Conservation (phyloP, 495 filamentous ascomycete genomes). For the Cercophora scortea region DNA sequence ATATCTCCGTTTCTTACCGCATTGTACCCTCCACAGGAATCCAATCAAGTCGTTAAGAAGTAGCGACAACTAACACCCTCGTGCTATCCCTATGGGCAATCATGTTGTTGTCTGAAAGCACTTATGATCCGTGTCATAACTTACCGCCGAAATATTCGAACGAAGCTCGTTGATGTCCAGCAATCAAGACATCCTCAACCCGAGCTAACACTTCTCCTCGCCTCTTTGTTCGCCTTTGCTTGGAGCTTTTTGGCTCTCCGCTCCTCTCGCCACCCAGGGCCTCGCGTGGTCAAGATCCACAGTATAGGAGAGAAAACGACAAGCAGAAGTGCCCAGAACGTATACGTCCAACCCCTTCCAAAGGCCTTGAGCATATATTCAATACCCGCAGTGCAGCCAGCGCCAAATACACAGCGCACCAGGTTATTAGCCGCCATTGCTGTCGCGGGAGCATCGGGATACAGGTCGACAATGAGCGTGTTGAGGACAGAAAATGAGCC, state of each 20-base stretch:
- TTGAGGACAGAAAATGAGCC: constrained; percentile 45
- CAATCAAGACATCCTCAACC: too few species aligned
- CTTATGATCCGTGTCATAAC: too few species aligned
- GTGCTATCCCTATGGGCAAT: too few species aligned
- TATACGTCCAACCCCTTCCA: constrained; percentile 42
- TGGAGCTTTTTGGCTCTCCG: constrained; percentile 19
- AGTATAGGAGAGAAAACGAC: constrained; percentile 28
- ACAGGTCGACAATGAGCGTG: constrained; percentile 39
- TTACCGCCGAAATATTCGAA: too few species aligned
- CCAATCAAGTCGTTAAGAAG: too few species aligned
- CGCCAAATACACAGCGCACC: constrained; percentile 36
- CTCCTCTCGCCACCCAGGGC: constrained; percentile 35
- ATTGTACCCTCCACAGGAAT: too few species aligned
- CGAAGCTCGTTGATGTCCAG: too few species aligned
- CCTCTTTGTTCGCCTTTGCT: constrained; percentile 17
- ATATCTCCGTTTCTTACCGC: too few species aligned
- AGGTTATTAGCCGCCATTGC: constrained; percentile 43
- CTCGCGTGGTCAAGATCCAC: constrained; percentile 29
- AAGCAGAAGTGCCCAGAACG: constrained; percentile 33
- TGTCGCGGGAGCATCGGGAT: constrained; percentile 36
- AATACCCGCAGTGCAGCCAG: constrained; percentile 35
- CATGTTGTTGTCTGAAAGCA: too few species aligned
- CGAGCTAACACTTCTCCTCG: too few species aligned
- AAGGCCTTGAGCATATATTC: constrained; percentile 32
- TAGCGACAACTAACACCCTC: too few species aligned